These are phyloP conservation scores for Cutaneotrichosporon dermatis DNA, from an alignment of 1,284 basidiomycete species.

Conservation along the genomic window DNA sequence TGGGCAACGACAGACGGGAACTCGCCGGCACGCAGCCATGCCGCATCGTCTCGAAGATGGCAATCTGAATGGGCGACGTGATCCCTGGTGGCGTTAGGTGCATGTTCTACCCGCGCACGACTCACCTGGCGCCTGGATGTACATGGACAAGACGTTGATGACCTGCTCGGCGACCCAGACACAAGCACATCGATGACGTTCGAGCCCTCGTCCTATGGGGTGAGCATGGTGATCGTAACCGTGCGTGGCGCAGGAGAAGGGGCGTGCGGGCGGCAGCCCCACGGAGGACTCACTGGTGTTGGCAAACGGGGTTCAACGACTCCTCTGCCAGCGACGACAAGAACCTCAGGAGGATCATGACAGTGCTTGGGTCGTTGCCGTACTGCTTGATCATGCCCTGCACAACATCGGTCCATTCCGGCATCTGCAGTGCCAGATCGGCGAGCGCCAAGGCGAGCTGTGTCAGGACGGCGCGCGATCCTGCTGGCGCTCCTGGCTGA, in stretches of 20 bases:
- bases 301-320: slow-evolving; percentile 78
- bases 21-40: slow-evolving; percentile 87
- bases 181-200: slow-evolving; percentile 54
- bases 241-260: neutral
- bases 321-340: slow-evolving; percentile 90
- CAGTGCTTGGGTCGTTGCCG: slow-evolving; percentile 76
- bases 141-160: slow-evolving; percentile 76
- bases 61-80: slow-evolving; percentile 71
- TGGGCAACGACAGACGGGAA: slow-evolving; percentile 65
- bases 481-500: slow-evolving; percentile 53
- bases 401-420: slow-evolving; percentile 77
- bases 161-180: slow-evolving; percentile 68
- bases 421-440: slow-evolving; percentile 84
- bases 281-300: slow-evolving; percentile 64
- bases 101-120: slow-evolving; percentile 2
- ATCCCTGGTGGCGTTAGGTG: slow-evolving; percentile 59
- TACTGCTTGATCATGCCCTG: slow-evolving; percentile 78
- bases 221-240: neutral
- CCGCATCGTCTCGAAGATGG: slow-evolving; percentile 83
- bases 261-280: neutral
- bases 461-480: slow-evolving; percentile 79
- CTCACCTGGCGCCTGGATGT: slow-evolving; percentile 81
- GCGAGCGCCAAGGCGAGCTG: slow-evolving; percentile 87
- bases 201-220: slow-evolving; percentile 21
- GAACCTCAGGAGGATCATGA: slow-evolving; percentile 82